Conservation (phyloP, 768 basidiomycete genomes). For the Lepiota venenata region DNA sequence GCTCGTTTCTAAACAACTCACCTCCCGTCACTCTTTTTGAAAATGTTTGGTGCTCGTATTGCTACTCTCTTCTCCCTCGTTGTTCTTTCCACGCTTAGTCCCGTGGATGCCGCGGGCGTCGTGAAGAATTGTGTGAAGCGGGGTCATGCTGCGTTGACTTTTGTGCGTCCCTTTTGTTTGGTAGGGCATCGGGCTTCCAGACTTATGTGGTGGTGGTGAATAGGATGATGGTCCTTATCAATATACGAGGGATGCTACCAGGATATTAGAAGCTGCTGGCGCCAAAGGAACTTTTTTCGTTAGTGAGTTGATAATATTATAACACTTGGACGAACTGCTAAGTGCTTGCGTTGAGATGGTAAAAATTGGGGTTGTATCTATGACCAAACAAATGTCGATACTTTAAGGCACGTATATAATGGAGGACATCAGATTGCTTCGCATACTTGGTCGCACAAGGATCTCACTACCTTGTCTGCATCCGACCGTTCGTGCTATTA, state of each 20-base stretch:
- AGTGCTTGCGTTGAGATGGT: conserved; percentile 22
- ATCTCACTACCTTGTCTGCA: conserved; percentile 31
- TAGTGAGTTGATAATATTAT: conserved; percentile 22
- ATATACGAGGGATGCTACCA: conserved; percentile 27
- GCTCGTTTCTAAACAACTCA: too few species aligned
- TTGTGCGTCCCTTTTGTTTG: background rate
- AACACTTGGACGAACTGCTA: background rate
- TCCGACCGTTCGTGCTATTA: conserved; percentile 23
- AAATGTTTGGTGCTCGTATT: too few species aligned
- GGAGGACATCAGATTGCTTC: conserved; percentile 43
- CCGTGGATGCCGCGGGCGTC: background rate
- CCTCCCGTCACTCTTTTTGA: too few species aligned
- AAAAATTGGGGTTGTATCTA: conserved; percentile 40
- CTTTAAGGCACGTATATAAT: conserved; percentile 33
- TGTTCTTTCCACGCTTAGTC: background rate
- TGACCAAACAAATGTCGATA: conserved; percentile 19
- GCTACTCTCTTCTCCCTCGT: background rate
- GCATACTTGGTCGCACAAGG: conserved; percentile 45
- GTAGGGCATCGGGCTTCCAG: background rate
- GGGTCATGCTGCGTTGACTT: background rate
- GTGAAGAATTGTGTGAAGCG: background rate
- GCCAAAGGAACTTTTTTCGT: conserved; percentile 41
- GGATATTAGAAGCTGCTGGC: conserved; percentile 22
- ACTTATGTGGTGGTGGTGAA: background rate
- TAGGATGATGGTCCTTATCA: conserved; percentile 18